Base-by-base conservation (phyloP, 345 rosid species). In the Orychophragmus violaceus region DNA sequence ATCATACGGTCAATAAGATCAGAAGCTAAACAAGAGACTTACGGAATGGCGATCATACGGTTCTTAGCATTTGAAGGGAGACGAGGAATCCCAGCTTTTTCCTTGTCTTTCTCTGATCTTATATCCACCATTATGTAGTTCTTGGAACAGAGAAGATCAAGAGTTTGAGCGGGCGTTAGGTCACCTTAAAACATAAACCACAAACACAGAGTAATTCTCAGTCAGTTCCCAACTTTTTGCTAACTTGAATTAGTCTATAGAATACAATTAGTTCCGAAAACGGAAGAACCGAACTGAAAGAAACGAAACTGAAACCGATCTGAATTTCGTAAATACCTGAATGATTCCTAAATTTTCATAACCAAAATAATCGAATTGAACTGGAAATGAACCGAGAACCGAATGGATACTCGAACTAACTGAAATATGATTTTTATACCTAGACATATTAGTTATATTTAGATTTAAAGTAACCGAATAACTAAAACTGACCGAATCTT, bases 61-160 rank as follows among this genome's bases (percentile, higher is more conserved):
- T 83, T 93, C 80, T 90, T 87, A 32, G 91, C 96, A 76, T 62
- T 80, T 11, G 98, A 84, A 61, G 98, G 97, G n/a, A 93, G 91
- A 52, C 96, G 94, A 13, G 98, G 98, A 37, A 90, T 72, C 28
- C 97, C 98, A 6, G 87, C 74, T 77, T 80, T 87, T 33, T 87
- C 85, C 78, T 93, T 93, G 45, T 93, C 98, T 77, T 93, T 93
- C 85, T 93, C 98, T 32, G 96, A 81, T 65, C 98, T 80, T 60
- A 93, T 83, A 66, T 93, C 98, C 0, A 93, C 78, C 94, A 93
- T 57, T 30, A 85, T 5, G 70, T 90, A 70, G 78, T 81, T 78
- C 75, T 68, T 79, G 5, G 84, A 58, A 5, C 78, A 80, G 7
- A 90, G 52, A 18, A 81, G 75, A 76, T 93, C 98, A 61, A 93